Percentiles rank a stretch among this genome's conserved stretches.
Evolutionary conservation across 2,329 filamentous ascomycete genomes (phyloP).

Genomic region (Talaromyces pinophilus): DNA sequence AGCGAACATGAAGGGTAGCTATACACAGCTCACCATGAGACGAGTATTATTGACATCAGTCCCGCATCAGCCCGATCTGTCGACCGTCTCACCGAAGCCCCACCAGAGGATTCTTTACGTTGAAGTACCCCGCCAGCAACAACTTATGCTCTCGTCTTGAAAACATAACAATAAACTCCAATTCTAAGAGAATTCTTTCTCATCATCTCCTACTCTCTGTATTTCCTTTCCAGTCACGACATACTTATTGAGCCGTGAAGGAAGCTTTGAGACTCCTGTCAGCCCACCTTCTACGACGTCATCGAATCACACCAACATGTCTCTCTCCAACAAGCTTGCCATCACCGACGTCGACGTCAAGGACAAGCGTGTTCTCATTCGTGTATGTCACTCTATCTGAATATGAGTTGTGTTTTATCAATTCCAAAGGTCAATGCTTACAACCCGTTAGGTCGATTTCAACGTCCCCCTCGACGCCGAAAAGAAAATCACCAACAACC

Average conservation of each 20-base stretch:
- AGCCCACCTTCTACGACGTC: slow-evolving; percentile 15
- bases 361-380: slow-evolving; percentile 96
- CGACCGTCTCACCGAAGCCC: slow-evolving; percentile 34
- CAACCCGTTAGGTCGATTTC: slow-evolving; percentile 80
- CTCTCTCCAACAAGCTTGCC: slow-evolving; percentile 96
- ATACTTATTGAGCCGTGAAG: neutral
- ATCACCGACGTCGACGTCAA: slow-evolving; percentile 96
- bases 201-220: neutral
- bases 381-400: slow-evolving; percentile 61
- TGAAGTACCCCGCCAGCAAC: slow-evolving; percentile 21
- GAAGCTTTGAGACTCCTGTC: neutral
- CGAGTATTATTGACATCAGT: slow-evolving; percentile 40
- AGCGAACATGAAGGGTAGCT: neutral
- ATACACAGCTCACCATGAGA: slow-evolving; percentile 6
- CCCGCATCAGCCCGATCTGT: slow-evolving; percentile 43
- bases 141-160: neutral
- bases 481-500: slow-evolving; percentile 96
- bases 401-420: slow-evolving; percentile 20
- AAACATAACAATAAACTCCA: neutral
- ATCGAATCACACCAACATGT: slow-evolving; percentile 61
- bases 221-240: neutral
- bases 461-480: slow-evolving; percentile 94
- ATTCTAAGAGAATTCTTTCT: neutral
- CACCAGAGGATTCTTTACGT: slow-evolving; percentile 23
- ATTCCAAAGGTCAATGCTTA: slow-evolving; percentile 1